Evolutionary conservation across 2,329 filamentous ascomycete genomes (phyloP).

Genomic region (Akanthomyces dipterigenus): DNA sequence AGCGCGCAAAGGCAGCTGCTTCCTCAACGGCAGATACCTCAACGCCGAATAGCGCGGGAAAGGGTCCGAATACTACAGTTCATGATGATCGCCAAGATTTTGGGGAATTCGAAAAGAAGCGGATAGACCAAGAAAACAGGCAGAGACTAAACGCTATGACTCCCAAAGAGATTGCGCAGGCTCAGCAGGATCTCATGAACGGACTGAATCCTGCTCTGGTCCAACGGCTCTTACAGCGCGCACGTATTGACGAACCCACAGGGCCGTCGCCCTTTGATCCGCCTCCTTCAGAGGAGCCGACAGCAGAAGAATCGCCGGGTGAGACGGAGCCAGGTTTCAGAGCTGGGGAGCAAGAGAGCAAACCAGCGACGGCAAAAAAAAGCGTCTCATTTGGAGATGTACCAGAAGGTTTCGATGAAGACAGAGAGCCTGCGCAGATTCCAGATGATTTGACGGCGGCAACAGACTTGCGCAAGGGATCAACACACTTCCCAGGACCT

Average conservation of each 20-base stretch:
- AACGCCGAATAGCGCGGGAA: background rate
- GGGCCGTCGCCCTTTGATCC: slow-evolving; percentile 38
- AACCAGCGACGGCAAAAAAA: slow-evolving; percentile 19
- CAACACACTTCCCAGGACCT: slow-evolving; percentile 57
- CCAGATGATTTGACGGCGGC: slow-evolving; percentile 37
- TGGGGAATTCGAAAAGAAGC: slow-evolving; percentile 54
- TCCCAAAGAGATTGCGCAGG: slow-evolving; percentile 70
- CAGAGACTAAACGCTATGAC: slow-evolving; percentile 72
- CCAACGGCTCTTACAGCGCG: slow-evolving; percentile 66
- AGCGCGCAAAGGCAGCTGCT: slow-evolving; percentile 20
- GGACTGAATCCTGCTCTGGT: slow-evolving; percentile 69
- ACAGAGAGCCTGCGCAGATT: slow-evolving; percentile 34
- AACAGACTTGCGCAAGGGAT: slow-evolving; percentile 30
- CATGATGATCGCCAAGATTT: slow-evolving; percentile 14
- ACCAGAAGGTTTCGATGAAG: slow-evolving; percentile 32
- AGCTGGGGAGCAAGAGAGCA: background rate
- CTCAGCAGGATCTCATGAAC: slow-evolving; percentile 73
- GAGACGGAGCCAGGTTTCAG: background rate
- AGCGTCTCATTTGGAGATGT: slow-evolving; percentile 16
- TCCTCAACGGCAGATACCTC: background rate
- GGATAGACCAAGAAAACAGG: slow-evolving; percentile 79
- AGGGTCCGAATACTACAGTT: slow-evolving; percentile 9
- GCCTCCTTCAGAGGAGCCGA: slow-evolving; percentile 16
- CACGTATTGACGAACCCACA: slow-evolving; percentile 63
- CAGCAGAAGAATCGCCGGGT: background rate